Percentiles rank a stretch among this genome's conserved stretches.
phyloP scores from a whole-genome alignment of 2,329 filamentous ascomycete genomes.

The Fusarium citri region DNA sequence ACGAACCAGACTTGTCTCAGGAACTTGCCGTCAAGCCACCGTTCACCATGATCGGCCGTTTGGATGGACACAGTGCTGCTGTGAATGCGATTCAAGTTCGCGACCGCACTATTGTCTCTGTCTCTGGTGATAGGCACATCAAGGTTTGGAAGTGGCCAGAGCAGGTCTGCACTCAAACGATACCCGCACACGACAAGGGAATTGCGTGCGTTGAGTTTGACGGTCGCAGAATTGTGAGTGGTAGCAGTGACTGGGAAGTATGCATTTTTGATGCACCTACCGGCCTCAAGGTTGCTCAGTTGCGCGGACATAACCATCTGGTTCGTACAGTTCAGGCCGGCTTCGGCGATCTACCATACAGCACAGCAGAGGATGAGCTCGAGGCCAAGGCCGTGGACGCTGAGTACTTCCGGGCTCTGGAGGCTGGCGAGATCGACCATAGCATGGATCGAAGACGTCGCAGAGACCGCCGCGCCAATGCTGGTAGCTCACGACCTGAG shows the following conservation, averaged over 20 bases:
- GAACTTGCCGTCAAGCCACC: conserved; percentile 68
- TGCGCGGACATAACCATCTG: conserved; percentile 83
- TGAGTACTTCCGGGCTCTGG: conserved; percentile 73
- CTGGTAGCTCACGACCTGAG: conserved; percentile 79
- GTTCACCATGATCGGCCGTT: conserved; percentile 80
- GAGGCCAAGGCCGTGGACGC: conserved; percentile 80
- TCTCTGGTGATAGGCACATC: conserved; percentile 91
- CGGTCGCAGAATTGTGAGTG: conserved; percentile 90
- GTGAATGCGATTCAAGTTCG: conserved; percentile 96
- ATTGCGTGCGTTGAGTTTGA: conserved; percentile 99
- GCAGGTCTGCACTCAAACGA: conserved; percentile 79
- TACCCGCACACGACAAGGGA: conserved; percentile 90
- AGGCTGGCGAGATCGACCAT: conserved; percentile 61
- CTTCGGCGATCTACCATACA: conserved; percentile 88
- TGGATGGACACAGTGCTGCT: conserved; percentile 88
- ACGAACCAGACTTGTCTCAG: conserved; percentile 58
- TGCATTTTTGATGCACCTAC: conserved; percentile 92
- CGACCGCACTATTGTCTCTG: conserved; percentile 88
- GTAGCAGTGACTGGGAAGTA: conserved; percentile 95
- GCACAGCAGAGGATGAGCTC: conserved; percentile 76
- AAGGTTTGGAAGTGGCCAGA: conserved; percentile 94
- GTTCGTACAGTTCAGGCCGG: conserved; percentile 96
- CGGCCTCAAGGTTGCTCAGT: conserved; percentile 87
- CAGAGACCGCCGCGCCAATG: conserved; percentile 65
- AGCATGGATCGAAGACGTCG: conserved; percentile 49